A percentile compares a stretch with the other conserved stretches of the same genome.
phyloP scores from a whole-genome alignment of 352 stramenopile species.

The Phytophthora cryptogea region DNA sequence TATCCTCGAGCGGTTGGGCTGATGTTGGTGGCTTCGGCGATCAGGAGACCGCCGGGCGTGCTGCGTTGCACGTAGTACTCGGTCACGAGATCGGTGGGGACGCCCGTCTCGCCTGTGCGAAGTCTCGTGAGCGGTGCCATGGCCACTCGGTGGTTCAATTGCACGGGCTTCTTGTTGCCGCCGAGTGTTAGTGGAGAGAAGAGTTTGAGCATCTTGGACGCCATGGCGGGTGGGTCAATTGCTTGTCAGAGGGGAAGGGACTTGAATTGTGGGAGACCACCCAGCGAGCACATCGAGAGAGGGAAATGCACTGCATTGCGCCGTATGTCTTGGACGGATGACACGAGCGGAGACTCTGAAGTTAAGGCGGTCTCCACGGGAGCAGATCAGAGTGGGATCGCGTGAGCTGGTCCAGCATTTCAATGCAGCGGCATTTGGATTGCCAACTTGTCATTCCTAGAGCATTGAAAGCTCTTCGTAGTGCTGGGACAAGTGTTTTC shows the following conservation, averaged over 20 bases:
- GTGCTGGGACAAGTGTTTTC: no score
- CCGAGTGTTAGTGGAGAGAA: conserved; percentile 52
- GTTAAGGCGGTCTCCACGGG: neutral
- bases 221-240: conserved; percentile 5
- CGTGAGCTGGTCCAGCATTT: neutral
- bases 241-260: neutral
- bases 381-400: neutral
- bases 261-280: conserved; percentile 8
- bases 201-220: conserved; percentile 39
- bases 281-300: neutral
- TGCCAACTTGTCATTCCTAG: no score
- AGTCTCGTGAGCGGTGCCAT: conserved; percentile 69
- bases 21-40: conserved; percentile 67
- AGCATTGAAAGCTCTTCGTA: no score
- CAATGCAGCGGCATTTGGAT: no score
- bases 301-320: neutral
- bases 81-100: conserved; percentile 40
- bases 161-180: conserved; percentile 36
- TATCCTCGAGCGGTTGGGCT: conserved; percentile 43
- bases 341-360: conserved; percentile 6
- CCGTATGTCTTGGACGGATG: neutral
- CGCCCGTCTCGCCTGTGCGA: conserved; percentile 35
- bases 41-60: conserved; percentile 56
- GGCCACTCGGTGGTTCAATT: conserved; percentile 59
- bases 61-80: conserved; percentile 68